These are phyloP conservation scores for Alternaria ventricosa DNA, from an alignment of 2,329 filamentous ascomycete genomes.

Conservation along the genomic window DNA sequence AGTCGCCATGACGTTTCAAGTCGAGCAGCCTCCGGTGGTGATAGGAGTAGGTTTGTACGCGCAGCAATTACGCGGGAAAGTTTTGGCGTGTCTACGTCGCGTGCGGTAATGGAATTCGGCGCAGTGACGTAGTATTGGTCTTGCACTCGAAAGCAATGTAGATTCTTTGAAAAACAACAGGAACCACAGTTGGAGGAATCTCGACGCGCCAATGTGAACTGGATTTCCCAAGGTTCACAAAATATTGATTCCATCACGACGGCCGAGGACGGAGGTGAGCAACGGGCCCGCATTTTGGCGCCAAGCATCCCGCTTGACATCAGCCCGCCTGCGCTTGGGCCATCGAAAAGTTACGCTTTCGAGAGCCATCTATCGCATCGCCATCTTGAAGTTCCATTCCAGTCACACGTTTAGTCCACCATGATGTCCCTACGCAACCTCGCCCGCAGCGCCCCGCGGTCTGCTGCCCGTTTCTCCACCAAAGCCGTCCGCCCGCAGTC, in stretches of 20 bases:
- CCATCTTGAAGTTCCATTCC: neutral
- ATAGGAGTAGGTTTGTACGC: neutral
- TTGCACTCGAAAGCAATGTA: neutral
- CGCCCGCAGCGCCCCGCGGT: conserved; percentile 54
- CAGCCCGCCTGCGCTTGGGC: conserved; percentile 18
- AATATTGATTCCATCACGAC: neutral
- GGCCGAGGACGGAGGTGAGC: conserved; percentile 9
- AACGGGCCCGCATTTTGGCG: conserved; percentile 9
- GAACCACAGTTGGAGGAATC: neutral
- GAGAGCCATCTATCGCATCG: conserved; percentile 13
- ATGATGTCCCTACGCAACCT: conserved; percentile 57
- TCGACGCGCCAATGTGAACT: neutral
- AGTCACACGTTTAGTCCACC: conserved; percentile 13
- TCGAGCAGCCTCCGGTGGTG: neutral
- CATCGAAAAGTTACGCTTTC: conserved; percentile 31
- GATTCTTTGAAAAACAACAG: neutral
- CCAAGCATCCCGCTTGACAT: conserved; percentile 26
- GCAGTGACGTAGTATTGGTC: conserved; percentile 14
- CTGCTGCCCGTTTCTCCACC: conserved; percentile 50
- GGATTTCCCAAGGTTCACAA: neutral
- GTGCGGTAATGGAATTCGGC: conserved; percentile 12
- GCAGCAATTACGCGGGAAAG: conserved; percentile 5
- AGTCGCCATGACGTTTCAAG: conserved; percentile 30
- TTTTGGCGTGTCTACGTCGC: conserved; percentile 11
- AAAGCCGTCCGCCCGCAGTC: conserved; percentile 46